phyloP scores from a whole-genome alignment of 2,329 filamentous ascomycete genomes.

The Colletotrichum sansevieriae region DNA sequence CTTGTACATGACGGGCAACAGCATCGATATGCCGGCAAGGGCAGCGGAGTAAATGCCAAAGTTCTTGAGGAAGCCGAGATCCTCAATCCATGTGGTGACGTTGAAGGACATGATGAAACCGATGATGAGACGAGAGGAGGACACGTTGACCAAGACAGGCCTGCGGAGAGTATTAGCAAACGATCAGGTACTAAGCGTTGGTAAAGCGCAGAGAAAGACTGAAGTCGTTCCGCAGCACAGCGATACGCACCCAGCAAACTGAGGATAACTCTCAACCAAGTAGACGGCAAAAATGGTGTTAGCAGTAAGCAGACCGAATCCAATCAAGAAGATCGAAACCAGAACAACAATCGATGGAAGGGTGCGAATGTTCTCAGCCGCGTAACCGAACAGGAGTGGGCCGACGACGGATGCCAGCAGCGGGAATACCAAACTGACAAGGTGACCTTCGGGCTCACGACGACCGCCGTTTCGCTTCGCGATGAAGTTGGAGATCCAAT shows the following conservation, averaged over 20 bases:
- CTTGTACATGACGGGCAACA: conserved; percentile 48
- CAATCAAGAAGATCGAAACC: conserved; percentile 47
- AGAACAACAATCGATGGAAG: conserved; percentile 48
- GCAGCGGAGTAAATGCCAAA: conserved; percentile 51
- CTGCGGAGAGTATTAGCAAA: conserved; percentile 40
- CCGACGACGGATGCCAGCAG: conserved; percentile 48
- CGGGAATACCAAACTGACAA: conserved; percentile 49
- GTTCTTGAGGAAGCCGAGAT: conserved; percentile 47
- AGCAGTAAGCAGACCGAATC: conserved; percentile 48
- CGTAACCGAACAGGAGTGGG: conserved; percentile 50
- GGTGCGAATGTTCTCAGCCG: conserved; percentile 44
- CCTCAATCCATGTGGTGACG: conserved; percentile 47
- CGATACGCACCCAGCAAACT: conserved; percentile 39
- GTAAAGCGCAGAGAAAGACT: too few relatives aligned
- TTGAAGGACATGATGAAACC: conserved; percentile 49
- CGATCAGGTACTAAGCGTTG: neutral
- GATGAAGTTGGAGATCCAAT: conserved; percentile 47
- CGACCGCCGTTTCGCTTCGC: conserved; percentile 46
- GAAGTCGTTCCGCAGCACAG: neutral
- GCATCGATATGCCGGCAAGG: conserved; percentile 48
- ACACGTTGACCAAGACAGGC: conserved; percentile 52
- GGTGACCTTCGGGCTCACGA: conserved; percentile 52
- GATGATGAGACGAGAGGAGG: conserved; percentile 49
- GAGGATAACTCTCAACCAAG: conserved; percentile 52
- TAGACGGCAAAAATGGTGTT: conserved; percentile 50